Evolutionary conservation across 2,329 filamentous ascomycete species (phyloP).

Genomic region (Stachybotrys chartarum): DNA sequence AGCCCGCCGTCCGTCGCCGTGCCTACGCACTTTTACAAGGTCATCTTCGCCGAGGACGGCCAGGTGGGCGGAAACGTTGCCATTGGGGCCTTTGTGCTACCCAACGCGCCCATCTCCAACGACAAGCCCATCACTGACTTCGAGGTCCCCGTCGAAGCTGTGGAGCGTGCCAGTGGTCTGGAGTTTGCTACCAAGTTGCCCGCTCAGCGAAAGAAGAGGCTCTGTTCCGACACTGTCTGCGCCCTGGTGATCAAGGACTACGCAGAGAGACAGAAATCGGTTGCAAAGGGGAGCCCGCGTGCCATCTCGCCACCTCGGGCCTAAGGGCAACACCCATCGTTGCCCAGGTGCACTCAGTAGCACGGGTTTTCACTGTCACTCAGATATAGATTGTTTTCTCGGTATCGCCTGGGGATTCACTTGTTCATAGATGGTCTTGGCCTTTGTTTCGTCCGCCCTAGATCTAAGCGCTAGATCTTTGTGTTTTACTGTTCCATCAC

Average conservation of each 20-base stretch:
- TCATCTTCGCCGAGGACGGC: conserved; percentile 91
- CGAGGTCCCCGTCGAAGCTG: conserved; percentile 86
- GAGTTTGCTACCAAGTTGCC: conserved; percentile 84
- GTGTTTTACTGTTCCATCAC: not conserved
- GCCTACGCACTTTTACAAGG: conserved; percentile 98
- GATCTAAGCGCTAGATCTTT: not conserved
- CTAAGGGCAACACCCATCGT: not conserved
- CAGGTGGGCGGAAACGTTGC: conserved; percentile 65
- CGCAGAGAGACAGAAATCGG: conserved; percentile 52
- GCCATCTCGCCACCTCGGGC: conserved; percentile 8
- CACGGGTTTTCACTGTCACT: too few relatives aligned
- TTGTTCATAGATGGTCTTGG: too few relatives aligned
- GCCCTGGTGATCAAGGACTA: conserved; percentile 78
- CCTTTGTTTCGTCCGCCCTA: too few relatives aligned
- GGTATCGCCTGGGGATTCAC: too few relatives aligned
- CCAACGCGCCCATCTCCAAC: conserved; percentile 84
- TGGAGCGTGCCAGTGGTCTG: conserved; percentile 86
- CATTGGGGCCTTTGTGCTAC: conserved; percentile 88
- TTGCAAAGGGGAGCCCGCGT: conserved; percentile 32
- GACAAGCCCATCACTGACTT: conserved; percentile 83
- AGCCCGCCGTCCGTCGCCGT: conserved; percentile 90
- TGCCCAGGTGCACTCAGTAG: too few relatives aligned
- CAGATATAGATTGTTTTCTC: too few relatives aligned
- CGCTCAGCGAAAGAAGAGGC: conserved; percentile 60
- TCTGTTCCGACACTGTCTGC: conserved; percentile 85